A percentile compares a stretch with the other conserved stretches of the same genome.
Conservation (phyloP, 306 rosid genomes). For the Prunus fruticosa region DNA sequence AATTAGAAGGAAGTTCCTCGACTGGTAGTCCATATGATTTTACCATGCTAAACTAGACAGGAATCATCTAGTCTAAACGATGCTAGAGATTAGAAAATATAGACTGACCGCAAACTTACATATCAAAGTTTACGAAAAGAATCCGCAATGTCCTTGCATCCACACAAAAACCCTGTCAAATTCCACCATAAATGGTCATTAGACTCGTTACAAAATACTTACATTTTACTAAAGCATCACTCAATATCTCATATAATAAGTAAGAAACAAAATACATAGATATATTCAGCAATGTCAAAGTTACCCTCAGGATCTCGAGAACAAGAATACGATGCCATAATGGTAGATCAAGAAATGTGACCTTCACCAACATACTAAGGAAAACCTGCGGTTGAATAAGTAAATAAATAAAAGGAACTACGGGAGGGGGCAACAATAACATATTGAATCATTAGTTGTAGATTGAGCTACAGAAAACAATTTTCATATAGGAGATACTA, state of each 20-base stretch:
- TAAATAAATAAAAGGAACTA: neutral
- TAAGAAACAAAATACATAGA: neutral
- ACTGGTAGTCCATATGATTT: neutral
- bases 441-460: neutral
- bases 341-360: conserved; percentile 90
- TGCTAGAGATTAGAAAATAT: neutral
- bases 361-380: conserved; percentile 96
- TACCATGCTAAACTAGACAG: neutral
- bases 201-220: conserved; percentile 17
- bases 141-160: conserved; percentile 86
- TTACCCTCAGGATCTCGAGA: conserved; percentile 98
- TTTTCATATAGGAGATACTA: neutral
- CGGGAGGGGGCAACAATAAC: neutral
- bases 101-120: conserved; percentile 51
- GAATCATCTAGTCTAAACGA: neutral
- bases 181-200: conserved; percentile 23
- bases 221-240: neutral
- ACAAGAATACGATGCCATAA: conserved; percentile 99
- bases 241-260: conserved; percentile 20
- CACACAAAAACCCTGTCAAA: conserved; percentile 84
- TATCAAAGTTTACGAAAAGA: conserved; percentile 90
- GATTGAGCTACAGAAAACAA: neutral
- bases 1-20: neutral
- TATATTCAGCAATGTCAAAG: conserved; percentile 15
- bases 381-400: conserved; percentile 64